Conservation (phyloP, 2,329 filamentous ascomycete species). For the Beauveria sp. region DNA sequence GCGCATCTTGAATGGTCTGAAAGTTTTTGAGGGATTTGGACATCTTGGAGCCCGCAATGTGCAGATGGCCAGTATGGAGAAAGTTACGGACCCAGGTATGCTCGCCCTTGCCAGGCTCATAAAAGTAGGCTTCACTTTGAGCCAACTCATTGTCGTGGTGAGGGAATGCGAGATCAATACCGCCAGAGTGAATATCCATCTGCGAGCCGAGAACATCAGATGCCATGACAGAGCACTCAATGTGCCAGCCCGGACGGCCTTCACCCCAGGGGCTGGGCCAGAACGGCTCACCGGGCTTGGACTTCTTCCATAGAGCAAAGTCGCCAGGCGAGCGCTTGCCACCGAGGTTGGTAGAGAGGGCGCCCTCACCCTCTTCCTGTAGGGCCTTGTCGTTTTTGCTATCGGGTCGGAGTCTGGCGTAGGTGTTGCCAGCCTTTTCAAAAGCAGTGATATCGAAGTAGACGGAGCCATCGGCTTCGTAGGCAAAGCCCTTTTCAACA, state of each 20-base stretch:
- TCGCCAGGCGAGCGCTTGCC: slow-evolving; percentile 72
- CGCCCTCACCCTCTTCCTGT: slow-evolving; percentile 83
- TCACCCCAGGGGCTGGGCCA: slow-evolving; percentile 86
- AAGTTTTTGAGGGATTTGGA: slow-evolving; percentile 95
- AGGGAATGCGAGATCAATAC: slow-evolving; percentile 84
- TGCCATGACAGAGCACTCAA: slow-evolving; percentile 95
- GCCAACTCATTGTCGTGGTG: slow-evolving; percentile 92
- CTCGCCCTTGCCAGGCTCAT: slow-evolving; percentile 39
- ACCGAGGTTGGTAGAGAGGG: slow-evolving; percentile 53
- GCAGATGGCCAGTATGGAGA: slow-evolving; percentile 85
- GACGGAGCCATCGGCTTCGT: slow-evolving; percentile 74
- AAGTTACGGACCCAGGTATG: slow-evolving; percentile 94
- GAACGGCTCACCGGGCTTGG: slow-evolving; percentile 82
- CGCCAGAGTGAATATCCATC: slow-evolving; percentile 91
- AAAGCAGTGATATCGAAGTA: slow-evolving; percentile 91
- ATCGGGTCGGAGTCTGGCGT: slow-evolving; percentile 78
- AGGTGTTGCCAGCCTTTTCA: slow-evolving; percentile 75
- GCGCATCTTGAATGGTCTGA: slow-evolving; percentile 80
- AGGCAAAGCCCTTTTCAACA: slow-evolving; percentile 79
- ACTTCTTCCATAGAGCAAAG: slow-evolving; percentile 91
- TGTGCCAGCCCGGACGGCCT: slow-evolving; percentile 90
- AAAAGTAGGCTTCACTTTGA: slow-evolving; percentile 82
- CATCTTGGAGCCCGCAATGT: slow-evolving; percentile 88
- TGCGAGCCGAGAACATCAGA: slow-evolving; percentile 75
- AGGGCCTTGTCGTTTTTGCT: slow-evolving; percentile 76